Base-by-base conservation (phyloP, 2,329 filamentous ascomycete species). In the Colletotrichum paranaense region DNA sequence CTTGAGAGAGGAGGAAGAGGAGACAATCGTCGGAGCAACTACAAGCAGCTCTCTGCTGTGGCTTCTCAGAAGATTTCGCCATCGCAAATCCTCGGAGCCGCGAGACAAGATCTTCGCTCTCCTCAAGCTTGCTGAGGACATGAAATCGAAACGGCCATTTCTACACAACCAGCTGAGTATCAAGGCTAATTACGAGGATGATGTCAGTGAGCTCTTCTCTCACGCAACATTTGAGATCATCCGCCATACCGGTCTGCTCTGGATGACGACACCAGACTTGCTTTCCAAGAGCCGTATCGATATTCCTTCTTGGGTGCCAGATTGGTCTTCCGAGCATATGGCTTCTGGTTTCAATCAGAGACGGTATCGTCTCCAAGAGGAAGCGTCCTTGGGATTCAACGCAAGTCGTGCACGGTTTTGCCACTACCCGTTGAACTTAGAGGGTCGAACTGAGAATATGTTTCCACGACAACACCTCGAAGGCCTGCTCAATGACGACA, bases 101-200 rank as follows among this genome's bases (percentile, higher is more conserved):
- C 67, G 75, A 9, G 75, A 77, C 58, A 76, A 75, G 28, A 63
- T 75, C 1, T 72, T 71, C 35, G 76, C 74, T 4, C 65, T 77
- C 1, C 49, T 75, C 2, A 63, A 52, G 5, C 55, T 77, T 26
- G 64, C 63, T 2, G 22, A 62, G 12, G 30, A 66, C n/a, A 16
- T 72, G n/a, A 58, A 30, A 14, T 52, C 14, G 7, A 19, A 32
- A 7, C 19, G 8, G 11, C 5, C 55, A 5, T 72, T 62, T 7
- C 32, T 26, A 12, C 19, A 68, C 4, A 19, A 19, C 11, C 14
- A 56, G 8, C 8, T 59, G 3, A 11, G 14, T n/a, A 62, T 68
- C 24, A 28, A 58, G 28, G 22, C 30, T 1, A 42, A 66, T 11
- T 73, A 74, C 14, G 28, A 24, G 1, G 24, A n/a, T 0, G 28